Percentiles rank a stretch among this genome's conserved stretches.
phyloP scores from a whole-genome alignment of 257 asterid genomes.

The Nicotiana paniculata region DNA sequence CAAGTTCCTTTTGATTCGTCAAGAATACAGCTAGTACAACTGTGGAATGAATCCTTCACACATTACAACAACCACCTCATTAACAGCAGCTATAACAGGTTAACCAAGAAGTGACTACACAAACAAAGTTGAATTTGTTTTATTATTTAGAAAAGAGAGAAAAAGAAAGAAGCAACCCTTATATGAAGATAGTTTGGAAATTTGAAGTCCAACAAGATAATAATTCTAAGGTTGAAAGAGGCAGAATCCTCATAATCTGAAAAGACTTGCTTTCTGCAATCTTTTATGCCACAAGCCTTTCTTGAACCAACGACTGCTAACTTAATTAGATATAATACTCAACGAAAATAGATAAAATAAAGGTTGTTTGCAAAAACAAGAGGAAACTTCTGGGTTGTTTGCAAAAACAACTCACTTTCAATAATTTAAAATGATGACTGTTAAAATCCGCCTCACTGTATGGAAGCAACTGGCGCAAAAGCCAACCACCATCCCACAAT shows the following conservation, averaged over 20 bases:
- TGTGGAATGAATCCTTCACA: constrained; percentile 56
- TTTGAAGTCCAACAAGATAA: background rate
- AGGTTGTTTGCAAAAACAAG: constrained; percentile 2
- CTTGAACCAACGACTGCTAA: background rate
- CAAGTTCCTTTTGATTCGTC: constrained; percentile 86
- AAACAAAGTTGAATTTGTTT: background rate
- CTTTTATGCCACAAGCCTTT: background rate
- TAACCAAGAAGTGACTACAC: constrained; percentile 13
- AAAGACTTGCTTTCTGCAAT: background rate
- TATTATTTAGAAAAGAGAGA: background rate
- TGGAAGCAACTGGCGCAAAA: constrained; percentile 94
- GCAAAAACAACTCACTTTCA: constrained; percentile 47
- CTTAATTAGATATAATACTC: background rate
- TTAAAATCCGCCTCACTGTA: constrained; percentile 76
- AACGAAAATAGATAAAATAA: background rate
- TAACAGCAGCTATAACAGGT: background rate
- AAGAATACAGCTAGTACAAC: constrained; percentile 45
- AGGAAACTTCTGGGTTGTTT: constrained; percentile 8
- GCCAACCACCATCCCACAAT: constrained; percentile 99
- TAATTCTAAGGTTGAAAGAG: background rate
- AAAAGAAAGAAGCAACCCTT: background rate
- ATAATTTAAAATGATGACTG: constrained; percentile 57
- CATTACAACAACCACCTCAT: background rate
- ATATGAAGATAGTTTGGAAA: background rate
- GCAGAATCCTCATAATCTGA: background rate